Conservation (phyloP, 352 stramenopile species). For the Phytophthora podocarpi region DNA sequence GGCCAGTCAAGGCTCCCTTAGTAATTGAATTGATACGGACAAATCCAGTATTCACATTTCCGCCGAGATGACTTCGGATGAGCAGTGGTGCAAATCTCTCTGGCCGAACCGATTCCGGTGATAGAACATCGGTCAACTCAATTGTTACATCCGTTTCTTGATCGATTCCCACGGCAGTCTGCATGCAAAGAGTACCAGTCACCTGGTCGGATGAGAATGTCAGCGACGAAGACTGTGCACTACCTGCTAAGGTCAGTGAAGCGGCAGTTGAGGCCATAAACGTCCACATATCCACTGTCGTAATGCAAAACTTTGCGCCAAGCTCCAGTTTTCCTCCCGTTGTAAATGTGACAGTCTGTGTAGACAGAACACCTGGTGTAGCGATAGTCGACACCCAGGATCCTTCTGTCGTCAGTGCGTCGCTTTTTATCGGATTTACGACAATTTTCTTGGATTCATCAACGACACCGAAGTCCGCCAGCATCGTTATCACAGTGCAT, state of each 20-base stretch:
- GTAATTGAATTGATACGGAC: conserved; percentile 43
- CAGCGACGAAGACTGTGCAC: conserved; percentile 2
- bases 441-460: conserved; percentile 48
- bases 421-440: conserved; percentile 50
- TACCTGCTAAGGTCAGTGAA: conserved; percentile 20
- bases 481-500: conserved; percentile 40
- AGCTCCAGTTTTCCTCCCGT: conserved; percentile 50
- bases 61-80: conserved; percentile 55
- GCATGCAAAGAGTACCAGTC: conserved; percentile 34
- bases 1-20: conserved; percentile 40
- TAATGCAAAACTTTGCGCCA: conserved; percentile 47
- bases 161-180: conserved; percentile 24
- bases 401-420: conserved; percentile 27
- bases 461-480: conserved; percentile 52
- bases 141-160: conserved; percentile 49
- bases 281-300: conserved; percentile 39
- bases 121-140: conserved; percentile 46
- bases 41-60: conserved; percentile 47
- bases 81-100: conserved; percentile 16
- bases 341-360: conserved; percentile 43
- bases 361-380: conserved; percentile 57
- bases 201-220: conserved; percentile 16
- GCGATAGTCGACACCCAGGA: conserved; percentile 43
- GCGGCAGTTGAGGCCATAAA: conserved; percentile 37
- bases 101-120: conserved; percentile 44